Evolutionary conservation across 1,284 basidiomycete genomes (phyloP), one percentile per base, ranked within the genome.

Genomic region (Trichosporon sp.): DNA sequence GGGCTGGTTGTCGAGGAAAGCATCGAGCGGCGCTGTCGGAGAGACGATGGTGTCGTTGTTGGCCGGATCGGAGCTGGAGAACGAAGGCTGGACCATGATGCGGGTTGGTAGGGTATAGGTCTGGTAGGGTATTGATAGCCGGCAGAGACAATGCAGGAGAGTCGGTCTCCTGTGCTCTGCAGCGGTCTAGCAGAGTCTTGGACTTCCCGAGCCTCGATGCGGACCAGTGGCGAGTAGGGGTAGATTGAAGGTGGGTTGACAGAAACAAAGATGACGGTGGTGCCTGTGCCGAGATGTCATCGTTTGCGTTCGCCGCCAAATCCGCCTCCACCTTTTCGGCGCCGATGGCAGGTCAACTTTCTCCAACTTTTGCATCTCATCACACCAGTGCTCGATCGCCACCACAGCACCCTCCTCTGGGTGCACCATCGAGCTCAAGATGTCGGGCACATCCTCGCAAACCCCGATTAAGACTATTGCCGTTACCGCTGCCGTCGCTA

Each of bases 1-100:
- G 0, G 91, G 89, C 74, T 96, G 91, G 7, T 87, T 86, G 70
- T 92, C 89, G 36, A 99, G 84, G 79, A 96, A 97, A 1, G 88
- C 72, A 63, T 84, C 81, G 60, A 85, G 71, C 1, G 80, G 74
- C 2, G 73, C 74, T 8, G 77, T 78, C 0, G 79, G 71, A 11
- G 77, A 74, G 3, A 64, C 29, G 4, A 66, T 33, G 19, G 19
- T 11, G 13, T 56, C 64, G 21, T 62, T 59, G 0, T 63, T 46
- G 8, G 62, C 61, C 25, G 65, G 57, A 23, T 61, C 61, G 33
- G 70, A 68, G 59, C 70, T 60, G 10, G 73, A 73, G 70, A 78
- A 75, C 29, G 72, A 72, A 6, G 72, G 74, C 54, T 75, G 73
- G 3, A 77, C 75, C 78, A 78, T 77, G 13, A 73, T 75, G 31